These are phyloP conservation scores for Sequoia sempervirens DNA, from an alignment of 75 land plant genomes.

Conservation along the genomic window DNA sequence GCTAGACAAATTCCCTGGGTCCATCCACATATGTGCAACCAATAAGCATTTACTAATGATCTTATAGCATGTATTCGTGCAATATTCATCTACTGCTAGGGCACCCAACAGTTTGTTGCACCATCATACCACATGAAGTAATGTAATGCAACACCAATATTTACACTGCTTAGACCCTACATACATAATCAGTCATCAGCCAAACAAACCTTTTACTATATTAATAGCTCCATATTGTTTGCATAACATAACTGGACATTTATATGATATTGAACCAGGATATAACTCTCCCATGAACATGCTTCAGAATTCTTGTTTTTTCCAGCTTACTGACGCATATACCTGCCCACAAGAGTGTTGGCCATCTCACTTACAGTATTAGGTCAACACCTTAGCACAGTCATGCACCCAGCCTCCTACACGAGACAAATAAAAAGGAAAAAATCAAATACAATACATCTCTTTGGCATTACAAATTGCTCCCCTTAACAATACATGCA, in stretches of 20 bases:
- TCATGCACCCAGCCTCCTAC: neutral
- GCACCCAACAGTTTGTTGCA: neutral
- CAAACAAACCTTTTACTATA: neutral
- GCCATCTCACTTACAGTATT: neutral
- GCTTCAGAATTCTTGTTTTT: neutral
- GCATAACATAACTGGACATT: neutral
- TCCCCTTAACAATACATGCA: neutral
- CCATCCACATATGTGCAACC: neutral
- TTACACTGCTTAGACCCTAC: neutral
- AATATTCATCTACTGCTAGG: neutral
- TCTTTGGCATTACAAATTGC: neutral
- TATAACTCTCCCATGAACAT: neutral
- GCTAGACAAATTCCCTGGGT: neutral
- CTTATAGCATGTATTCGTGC: neutral
- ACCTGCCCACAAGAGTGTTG: neutral
- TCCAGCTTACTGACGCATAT: neutral
- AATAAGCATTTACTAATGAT: neutral
- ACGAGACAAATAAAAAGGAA: neutral
- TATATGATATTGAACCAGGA: neutral
- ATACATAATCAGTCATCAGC: neutral
- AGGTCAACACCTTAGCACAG: neutral
- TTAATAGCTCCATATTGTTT: neutral
- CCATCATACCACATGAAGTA: neutral
- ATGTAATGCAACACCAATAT: neutral
- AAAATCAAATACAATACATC: too few species aligned